Conservation (phyloP, 768 basidiomycete species). For the Mycena crocata region DNA sequence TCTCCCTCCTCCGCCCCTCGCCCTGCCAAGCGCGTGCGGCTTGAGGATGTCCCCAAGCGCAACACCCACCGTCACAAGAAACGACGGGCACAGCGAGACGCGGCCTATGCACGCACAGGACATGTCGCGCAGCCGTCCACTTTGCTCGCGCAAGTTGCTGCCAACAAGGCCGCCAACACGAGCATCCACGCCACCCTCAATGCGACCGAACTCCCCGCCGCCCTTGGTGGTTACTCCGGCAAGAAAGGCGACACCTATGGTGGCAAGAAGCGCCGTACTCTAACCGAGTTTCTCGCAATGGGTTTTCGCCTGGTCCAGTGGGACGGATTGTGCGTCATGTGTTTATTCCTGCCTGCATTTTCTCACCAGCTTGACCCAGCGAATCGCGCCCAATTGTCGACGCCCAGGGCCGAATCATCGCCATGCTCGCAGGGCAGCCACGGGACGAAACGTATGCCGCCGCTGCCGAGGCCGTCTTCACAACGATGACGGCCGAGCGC, state of each 20-base stretch:
- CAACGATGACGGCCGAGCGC: background rate
- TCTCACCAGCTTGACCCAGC: background rate
- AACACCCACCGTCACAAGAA: no score
- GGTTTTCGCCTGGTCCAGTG: constrained; percentile 2
- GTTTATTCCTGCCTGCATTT: background rate
- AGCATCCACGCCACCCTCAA: no score
- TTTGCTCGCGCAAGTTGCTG: no score
- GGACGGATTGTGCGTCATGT: background rate
- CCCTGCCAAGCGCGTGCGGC: no score
- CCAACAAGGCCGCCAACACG: no score
- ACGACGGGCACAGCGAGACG: no score
- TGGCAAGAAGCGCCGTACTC: constrained; percentile 1
- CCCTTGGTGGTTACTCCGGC: background rate
- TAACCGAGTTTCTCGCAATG: background rate
- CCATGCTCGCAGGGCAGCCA: background rate
- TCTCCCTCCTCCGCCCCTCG: no score
- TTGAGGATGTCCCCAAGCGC: no score
- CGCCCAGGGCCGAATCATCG: background rate
- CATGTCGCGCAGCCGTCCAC: no score
- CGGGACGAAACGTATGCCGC: background rate
- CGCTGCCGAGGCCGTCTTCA: background rate
- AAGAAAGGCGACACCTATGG: background rate
- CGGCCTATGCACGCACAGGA: no score
- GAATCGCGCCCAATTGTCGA: background rate
- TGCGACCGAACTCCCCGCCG: background rate